Evolutionary conservation across 225 moss, liverwort and hornwort species (phyloP).

Genomic region (Sphagnum tenellum): DNA sequence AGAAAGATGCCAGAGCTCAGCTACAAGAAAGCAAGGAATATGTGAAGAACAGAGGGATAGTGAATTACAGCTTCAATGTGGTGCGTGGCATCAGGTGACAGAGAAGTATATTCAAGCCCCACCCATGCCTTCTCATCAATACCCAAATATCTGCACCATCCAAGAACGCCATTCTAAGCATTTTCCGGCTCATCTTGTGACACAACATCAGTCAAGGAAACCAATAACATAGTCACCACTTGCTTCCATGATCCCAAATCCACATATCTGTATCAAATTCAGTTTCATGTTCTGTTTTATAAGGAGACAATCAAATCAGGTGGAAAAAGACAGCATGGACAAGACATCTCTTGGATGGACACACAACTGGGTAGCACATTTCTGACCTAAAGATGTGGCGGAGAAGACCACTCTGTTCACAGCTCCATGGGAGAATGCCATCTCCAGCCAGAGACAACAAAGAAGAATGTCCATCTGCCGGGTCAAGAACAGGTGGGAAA

Average conservation of each 20-base stretch:
- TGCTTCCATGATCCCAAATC: too few relatives aligned
- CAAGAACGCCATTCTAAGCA: constrained; percentile 8
- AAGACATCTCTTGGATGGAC: too few relatives aligned
- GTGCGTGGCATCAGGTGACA: constrained; percentile 72
- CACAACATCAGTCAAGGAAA: too few relatives aligned
- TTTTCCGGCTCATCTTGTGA: too few relatives aligned
- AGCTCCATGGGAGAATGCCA: constrained; percentile 58
- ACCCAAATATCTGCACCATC: constrained; percentile 58
- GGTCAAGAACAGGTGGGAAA: constrained; percentile 15
- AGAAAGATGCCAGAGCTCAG: constrained; percentile 5
- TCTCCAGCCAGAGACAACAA: constrained; percentile 20
- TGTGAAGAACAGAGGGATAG: background rate
- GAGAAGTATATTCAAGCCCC: constrained; percentile 78
- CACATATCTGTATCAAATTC: too few relatives aligned
- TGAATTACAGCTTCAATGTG: constrained; percentile 86
- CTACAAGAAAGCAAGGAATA: constrained; percentile 13
- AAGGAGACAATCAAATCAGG: too few relatives aligned
- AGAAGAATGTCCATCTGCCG: constrained; percentile 19
- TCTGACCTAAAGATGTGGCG: constrained; percentile 73
- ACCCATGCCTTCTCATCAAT: constrained; percentile 91
- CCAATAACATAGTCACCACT: too few relatives aligned
- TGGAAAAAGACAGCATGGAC: too few relatives aligned
- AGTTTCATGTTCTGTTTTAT: too few relatives aligned
- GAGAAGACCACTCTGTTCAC: constrained; percentile 60
- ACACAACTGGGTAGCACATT: too few relatives aligned